These are phyloP conservation scores for Collybia nuda DNA, from an alignment of 768 basidiomycete species.

Conservation along the genomic window DNA sequence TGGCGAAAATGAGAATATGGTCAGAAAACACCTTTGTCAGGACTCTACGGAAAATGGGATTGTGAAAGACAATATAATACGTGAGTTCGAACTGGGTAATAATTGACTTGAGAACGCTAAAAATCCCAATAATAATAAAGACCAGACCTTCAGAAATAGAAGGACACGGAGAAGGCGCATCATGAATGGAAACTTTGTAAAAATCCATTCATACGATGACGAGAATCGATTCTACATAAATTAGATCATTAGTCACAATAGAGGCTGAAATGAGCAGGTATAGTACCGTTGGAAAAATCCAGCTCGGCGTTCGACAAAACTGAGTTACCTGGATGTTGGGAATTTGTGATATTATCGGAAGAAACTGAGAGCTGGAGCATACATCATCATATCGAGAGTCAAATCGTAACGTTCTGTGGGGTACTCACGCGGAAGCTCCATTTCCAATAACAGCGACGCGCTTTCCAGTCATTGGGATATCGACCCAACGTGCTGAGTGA, in stretches of 20 bases:
- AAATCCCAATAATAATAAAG: conserved; percentile 8
- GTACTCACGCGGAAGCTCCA: conserved; percentile 51
- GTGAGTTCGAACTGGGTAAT: not conserved
- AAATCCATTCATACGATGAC: conserved; percentile 7
- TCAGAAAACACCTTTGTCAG: conserved; percentile 3
- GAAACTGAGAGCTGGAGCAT: conserved; percentile 45
- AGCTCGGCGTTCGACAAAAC: conserved; percentile 50
- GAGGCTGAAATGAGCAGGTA: not conserved
- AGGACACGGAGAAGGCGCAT: conserved; percentile 11
- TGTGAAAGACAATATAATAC: not conserved
- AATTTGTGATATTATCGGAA: conserved; percentile 42
- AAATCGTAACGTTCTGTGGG: not conserved
- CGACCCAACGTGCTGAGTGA: conserved; percentile 54
- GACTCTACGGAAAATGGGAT: not conserved
- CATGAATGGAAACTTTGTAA: conserved; percentile 8
- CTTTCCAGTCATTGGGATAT: conserved; percentile 41
- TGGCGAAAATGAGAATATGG: not conserved
- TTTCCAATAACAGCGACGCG: conserved; percentile 60
- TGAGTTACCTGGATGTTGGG: conserved; percentile 41
- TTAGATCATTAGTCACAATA: not conserved
- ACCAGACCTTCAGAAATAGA: conserved; percentile 1
- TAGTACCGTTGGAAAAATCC: conserved; percentile 44
- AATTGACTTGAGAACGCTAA: not conserved
- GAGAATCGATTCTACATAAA: not conserved
- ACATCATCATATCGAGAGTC: not conserved